Evolutionary conservation across 2,329 filamentous ascomycete genomes (phyloP), one percentile per base, ranked within the genome.

Genomic region (Penicillium sp.): DNA sequence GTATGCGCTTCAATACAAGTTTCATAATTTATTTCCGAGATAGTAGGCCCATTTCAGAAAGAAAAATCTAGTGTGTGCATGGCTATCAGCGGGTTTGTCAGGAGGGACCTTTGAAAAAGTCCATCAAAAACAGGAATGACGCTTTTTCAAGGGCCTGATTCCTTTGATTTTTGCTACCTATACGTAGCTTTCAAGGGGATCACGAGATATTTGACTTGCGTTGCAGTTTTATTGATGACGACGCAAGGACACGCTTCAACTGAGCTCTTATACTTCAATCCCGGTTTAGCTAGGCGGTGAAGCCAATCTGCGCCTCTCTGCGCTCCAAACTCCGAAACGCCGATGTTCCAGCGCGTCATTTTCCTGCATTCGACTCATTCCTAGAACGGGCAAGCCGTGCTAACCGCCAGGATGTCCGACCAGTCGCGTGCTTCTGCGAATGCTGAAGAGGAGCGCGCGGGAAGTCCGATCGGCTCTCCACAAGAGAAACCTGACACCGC

Each of bases 391-490:
- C 19, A 44, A 44, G 27, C 55, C 44, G 55, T 37, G 35, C 33
- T 56, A 52, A 53, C 9, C 31, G 21, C 35, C 53, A 61, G 33
- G 19, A 65, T 65, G 63, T 53, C 63, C 21, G 55, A 52, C 14
- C 48, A 48, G 19, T 48, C 43, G 19, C 53, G 58, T 41, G 45
- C 29, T 22, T 48, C 55, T 6, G 51, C 13, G 14, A 14, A 53
- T 22, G 31, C 39, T 11, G 22, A 29, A 72, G 93, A 93, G 82
- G 91, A 96, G 79, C 93, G 89, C 50, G 87, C 90, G 78, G 91
- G 90, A 70, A 90, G 90, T 27, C 90, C 96, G 76, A 90, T 96
- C 80, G 91, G 95, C 73, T 96, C 77, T 82, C 90, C 91, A 52
- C 90, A 96, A 35, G 52, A 80, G 52, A 60, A 61, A 51, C 46